Conservation (phyloP, 371 early-diverging fungal species). For the Apophysomyces sp. region DNA sequence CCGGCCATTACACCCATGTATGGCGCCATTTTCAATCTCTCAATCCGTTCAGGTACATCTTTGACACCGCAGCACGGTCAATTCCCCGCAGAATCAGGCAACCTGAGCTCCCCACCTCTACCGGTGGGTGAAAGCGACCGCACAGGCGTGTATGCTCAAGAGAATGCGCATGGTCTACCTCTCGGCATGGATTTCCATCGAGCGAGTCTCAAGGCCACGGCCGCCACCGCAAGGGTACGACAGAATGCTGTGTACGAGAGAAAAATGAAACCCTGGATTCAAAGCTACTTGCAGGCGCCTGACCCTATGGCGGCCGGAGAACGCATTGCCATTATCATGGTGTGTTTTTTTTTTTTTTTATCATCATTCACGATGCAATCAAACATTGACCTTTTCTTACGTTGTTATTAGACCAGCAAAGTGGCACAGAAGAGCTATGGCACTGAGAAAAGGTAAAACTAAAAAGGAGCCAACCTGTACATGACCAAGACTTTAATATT, state of each 20-base stretch:
- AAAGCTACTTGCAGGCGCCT: conserved; percentile 36
- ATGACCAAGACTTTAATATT: background rate
- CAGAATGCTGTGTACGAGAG: background rate
- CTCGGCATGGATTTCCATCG: background rate
- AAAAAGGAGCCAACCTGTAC: background rate
- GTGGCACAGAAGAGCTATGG: conserved; percentile 76
- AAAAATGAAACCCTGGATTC: conserved; percentile 39
- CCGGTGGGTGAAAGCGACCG: background rate
- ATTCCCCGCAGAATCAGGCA: background rate
- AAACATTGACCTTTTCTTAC: background rate
- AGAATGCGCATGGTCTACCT: background rate
- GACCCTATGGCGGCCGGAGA: conserved; percentile 38
- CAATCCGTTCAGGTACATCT: background rate
- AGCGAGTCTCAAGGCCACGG: background rate
- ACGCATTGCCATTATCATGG: conserved; percentile 58
- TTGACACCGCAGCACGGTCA: background rate
- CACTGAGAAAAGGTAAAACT: conserved; percentile 56
- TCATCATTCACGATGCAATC: no score
- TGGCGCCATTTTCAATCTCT: conserved; percentile 4
- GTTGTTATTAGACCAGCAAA: conserved; percentile 45
- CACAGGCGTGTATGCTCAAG: background rate
- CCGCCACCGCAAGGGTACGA: background rate
- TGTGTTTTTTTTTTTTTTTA: background rate
- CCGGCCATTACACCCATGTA: conserved; percentile 32
- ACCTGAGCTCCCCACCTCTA: background rate